Evolutionary conservation across 805 yeast species (phyloP), one percentile per base, ranked within the genome.

Genomic region (Candida nitratophila): DNA sequence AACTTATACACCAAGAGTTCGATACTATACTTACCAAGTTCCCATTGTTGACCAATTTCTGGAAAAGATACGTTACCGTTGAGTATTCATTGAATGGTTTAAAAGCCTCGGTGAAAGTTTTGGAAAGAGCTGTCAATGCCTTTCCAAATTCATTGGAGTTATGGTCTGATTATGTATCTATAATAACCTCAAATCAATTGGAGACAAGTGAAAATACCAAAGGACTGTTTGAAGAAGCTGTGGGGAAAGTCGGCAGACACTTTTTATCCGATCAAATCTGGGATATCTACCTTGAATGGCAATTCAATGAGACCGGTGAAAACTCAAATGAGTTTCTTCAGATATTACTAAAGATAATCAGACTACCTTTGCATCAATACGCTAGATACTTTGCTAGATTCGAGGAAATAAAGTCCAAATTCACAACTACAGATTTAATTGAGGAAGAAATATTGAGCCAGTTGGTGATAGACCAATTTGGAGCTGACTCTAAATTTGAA

Each of bases 281-380:
- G 98, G 95, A 89, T 59, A 69, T 74, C 43, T 81, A 78, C 48
- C 61, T 91, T 21, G 82, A 74, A 34, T 84, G 79, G 66, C 83
- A 79, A 52, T 59, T 66, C n/a, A 52, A 58, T 15, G 40, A 54
- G 7, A 51, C 54, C 10, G 64, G 64, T 22, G 61, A 63, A 15
- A 56, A 60, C 21, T 65, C 74, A 29, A 51, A 53, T 22, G 71
- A 66, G 32, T 59, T 73, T 4, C 53, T 68, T 2, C 59, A 61
- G 3, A 53, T 78, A 1, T 71, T 81, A 45, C 52, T 71, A 26
- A 64, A 66, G 46, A 62, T 81, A 39, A 60, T 79, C 34, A 56
- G 57, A 35, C 67, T 86, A 2, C 98, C 98, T 0, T 63, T 91
- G 38, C 91, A 91, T 61, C 95, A 89, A 54, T 90, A 88, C 59